Base-by-base conservation (phyloP, 1,139 yeast genomes). In the Nakaseomyces sp. region DNA sequence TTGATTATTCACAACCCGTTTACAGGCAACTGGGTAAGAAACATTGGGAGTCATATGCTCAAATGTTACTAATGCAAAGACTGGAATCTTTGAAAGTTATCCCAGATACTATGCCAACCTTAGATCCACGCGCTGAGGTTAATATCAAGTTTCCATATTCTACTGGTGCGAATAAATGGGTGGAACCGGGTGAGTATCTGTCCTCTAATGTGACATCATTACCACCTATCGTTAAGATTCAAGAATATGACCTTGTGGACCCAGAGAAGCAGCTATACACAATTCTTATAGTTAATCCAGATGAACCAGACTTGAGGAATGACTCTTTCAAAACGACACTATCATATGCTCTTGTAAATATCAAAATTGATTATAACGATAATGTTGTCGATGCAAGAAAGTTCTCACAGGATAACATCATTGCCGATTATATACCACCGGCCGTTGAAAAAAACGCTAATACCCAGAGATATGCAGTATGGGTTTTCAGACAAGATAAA, bases 81-180 rank as follows among this genome's bases (percentile, higher is more conserved):
- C 66, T 93, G 47, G 98, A 91, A 66, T 81, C 85, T 47, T 68
- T 88, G 52, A 76, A 76, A 43, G 87, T 87, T 42, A 84, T 93
- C 50, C 98, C 98, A 24, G 98, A 91, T 61, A 88, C 97, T 2
- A 63, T 91, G 60, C 93, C 97, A 19, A 87, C 97, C 0, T 66
- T 91, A 47, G 79, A 74, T n/a, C 97, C 98, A 16, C 68, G 72
- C 50, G 93, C 78, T 13, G 86, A 84, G 43, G 87, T 91, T 8
- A 70, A 76, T 43, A 63, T 93, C 41, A 81, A 77, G 64, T 91
- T 91, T 61, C 71, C 77, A 2, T 81, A 83, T 37, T 85, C 84
- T 50, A 78, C 78, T 42, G 71, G 74, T 45, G 69, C 75, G 17
- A 73, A 77, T 47, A 73, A 71, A 50, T 80, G 86, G 86, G 67